phyloP scores from a whole-genome alignment of 1,284 basidiomycete genomes.

The Malassezia vespertilionis region DNA sequence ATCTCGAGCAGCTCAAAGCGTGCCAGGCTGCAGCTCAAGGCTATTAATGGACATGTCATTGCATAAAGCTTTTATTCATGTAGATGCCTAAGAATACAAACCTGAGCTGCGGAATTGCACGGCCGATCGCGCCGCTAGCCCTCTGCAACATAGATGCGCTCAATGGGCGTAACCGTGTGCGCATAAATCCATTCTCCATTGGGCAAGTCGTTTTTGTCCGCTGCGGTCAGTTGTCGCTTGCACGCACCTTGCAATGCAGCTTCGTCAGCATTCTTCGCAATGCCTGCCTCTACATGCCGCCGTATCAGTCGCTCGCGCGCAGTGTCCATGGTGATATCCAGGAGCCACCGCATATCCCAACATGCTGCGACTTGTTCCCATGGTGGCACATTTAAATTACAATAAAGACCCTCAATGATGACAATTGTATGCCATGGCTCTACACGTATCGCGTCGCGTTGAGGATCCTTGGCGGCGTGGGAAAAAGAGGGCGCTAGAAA shows the following conservation, averaged over 20 bases:
- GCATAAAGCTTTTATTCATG: not conserved
- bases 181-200: slow-evolving; percentile 40
- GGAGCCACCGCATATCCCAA: slow-evolving; percentile 69
- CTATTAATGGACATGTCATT: too few relatives aligned
- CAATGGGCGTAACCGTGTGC: slow-evolving; percentile 29
- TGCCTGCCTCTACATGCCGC: slow-evolving; percentile 64
- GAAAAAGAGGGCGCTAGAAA: slow-evolving; percentile 56
- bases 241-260: slow-evolving; percentile 61
- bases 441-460: slow-evolving; percentile 52
- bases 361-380: slow-evolving; percentile 61
- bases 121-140: too few relatives aligned
- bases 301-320: slow-evolving; percentile 60
- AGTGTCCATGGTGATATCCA: slow-evolving; percentile 57
- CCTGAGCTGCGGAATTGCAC: too few relatives aligned
- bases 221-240: slow-evolving; percentile 53
- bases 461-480: slow-evolving; percentile 55
- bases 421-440: slow-evolving; percentile 60
- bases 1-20: slow-evolving; percentile 51
- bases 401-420: slow-evolving; percentile 73
- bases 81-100: too few relatives aligned
- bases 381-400: slow-evolving; percentile 59
- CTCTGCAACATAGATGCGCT: not conserved
- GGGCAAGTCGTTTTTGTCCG: slow-evolving; percentile 41
- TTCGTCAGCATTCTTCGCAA: slow-evolving; percentile 58
- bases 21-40: slow-evolving; percentile 44